Evolutionary conservation across 2,329 filamentous ascomycete genomes (phyloP).

Genomic region (Colletotrichum caudatum): DNA sequence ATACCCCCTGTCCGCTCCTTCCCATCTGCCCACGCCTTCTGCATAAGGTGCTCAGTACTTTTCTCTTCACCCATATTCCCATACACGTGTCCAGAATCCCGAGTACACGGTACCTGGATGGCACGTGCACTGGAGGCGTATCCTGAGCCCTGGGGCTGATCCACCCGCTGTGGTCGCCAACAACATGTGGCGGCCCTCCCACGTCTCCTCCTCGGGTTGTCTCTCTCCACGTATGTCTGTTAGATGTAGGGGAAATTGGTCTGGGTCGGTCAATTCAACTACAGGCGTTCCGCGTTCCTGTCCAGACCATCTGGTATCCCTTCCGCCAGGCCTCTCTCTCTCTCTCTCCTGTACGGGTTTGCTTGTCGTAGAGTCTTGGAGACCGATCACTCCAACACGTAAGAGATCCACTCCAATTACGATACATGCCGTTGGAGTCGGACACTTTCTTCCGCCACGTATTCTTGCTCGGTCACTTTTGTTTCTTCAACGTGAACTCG

Average conservation of each 20-base stretch:
- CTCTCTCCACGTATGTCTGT: background rate
- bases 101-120: no score
- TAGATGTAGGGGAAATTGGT: background rate
- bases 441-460: background rate
- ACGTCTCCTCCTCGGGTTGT: background rate
- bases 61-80: no score
- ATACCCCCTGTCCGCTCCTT: no score
- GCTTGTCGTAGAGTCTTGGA: constrained; percentile 4
- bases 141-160: constrained; percentile 24
- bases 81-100: accelerated
- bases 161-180: background rate
- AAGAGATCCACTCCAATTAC: no score
- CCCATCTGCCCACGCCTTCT: background rate
- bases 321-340: background rate
- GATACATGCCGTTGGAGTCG: background rate
- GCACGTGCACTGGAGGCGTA: background rate
- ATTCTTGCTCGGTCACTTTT: constrained; percentile 15
- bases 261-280: background rate
- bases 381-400: background rate
- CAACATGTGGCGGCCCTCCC: background rate
- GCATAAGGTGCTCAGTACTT: background rate
- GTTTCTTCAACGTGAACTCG: constrained; percentile 22
- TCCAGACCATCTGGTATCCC: background rate
- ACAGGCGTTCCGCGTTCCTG: background rate
- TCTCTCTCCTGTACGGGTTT: constrained; percentile 12